A percentile compares a stretch with the other conserved stretches of the same genome.
phyloP scores from a whole-genome alignment of 1,284 basidiomycete species.

The Fomes fomentarius region DNA sequence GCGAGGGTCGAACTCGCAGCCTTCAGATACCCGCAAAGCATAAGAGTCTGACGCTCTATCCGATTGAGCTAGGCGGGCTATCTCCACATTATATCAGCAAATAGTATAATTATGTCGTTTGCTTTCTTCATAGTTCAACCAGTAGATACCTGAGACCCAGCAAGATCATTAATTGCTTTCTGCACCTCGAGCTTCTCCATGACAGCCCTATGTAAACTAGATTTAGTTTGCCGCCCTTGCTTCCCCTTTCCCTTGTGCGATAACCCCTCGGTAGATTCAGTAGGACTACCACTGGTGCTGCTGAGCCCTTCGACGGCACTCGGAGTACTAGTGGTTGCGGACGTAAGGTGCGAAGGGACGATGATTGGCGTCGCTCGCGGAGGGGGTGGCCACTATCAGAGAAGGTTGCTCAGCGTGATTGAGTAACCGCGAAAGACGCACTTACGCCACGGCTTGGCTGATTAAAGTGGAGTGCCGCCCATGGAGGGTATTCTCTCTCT shows the following conservation, averaged over 20 bases:
- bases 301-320: neutral
- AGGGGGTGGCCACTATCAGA: constrained; percentile 74
- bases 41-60: constrained; percentile 82
- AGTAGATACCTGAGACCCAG: too few species aligned
- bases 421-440: constrained; percentile 15
- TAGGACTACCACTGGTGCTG: neutral
- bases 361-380: constrained; percentile 73
- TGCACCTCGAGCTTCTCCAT: constrained; percentile 76
- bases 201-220: constrained; percentile 73
- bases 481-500: constrained; percentile 80
- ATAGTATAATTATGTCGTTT: too few species aligned
- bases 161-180: constrained; percentile 62
- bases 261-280: constrained; percentile 7
- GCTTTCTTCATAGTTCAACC: too few species aligned
- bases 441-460: constrained; percentile 78
- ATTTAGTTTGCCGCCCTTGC: constrained; percentile 46
- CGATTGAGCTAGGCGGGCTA: constrained; percentile 83
- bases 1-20: constrained; percentile 92
- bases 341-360: constrained; percentile 64
- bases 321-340: constrained; percentile 29
- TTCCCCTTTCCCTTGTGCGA: constrained; percentile 34
- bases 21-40: constrained; percentile 56
- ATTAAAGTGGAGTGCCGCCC: constrained; percentile 82
- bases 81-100: too few species aligned
- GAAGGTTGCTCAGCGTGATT: neutral